Percentiles rank a stretch among this genome's conserved stretches.
Conservation (phyloP, 805 yeast genomes). For the Cephaloascus albidus region DNA sequence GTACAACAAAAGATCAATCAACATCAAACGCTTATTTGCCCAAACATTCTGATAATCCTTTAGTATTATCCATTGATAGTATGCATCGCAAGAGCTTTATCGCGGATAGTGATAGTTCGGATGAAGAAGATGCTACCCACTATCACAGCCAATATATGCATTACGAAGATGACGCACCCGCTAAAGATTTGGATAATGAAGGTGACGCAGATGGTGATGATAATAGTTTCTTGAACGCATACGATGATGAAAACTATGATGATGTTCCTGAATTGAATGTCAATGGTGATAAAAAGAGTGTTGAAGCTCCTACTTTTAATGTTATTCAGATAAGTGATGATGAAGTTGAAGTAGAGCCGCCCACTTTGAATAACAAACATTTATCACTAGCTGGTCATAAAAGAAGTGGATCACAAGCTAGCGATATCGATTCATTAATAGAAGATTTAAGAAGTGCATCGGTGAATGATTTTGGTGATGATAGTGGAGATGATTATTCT, state of each 20-base stretch:
- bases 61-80: not conserved
- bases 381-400: not conserved
- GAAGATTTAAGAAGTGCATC: slow-evolving; percentile 21
- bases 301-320: not conserved
- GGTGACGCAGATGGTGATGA: not conserved
- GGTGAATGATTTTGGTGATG: not conserved
- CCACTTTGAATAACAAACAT: too few species aligned
- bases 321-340: not conserved
- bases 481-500: not conserved
- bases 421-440: slow-evolving; percentile 19
- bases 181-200: too few species aligned
- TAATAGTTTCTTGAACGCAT: not conserved
- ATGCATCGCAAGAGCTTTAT: not conserved
- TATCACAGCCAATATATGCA: not conserved
- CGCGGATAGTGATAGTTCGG: not conserved
- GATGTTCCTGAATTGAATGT: not conserved
- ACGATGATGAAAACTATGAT: not conserved
- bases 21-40: too few species aligned
- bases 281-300: not conserved
- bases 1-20: too few species aligned
- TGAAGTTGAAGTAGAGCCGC: not conserved
- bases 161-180: not conserved
- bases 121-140: not conserved
- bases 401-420: not conserved
- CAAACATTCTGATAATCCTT: too few species aligned